These are phyloP conservation scores for Rubroshorea leprosula DNA, from an alignment of 345 rosid species.

Conservation along the genomic window DNA sequence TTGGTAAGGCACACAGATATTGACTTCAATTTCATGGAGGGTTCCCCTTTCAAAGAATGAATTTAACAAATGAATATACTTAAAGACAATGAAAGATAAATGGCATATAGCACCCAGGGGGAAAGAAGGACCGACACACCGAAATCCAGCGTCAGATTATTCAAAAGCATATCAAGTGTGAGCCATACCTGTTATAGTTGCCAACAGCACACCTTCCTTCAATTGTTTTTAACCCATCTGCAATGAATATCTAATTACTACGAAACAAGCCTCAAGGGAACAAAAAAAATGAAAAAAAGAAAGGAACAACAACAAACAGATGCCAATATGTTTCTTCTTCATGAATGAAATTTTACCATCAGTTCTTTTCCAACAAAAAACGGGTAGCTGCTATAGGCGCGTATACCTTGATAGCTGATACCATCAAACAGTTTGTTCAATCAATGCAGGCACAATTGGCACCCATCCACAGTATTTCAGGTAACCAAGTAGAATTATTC, in stretches of 20 bases:
- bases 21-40: too few relatives aligned
- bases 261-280: constrained; percentile 3
- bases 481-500: too few relatives aligned
- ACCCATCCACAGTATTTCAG: background rate
- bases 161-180: background rate
- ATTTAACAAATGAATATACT: background rate
- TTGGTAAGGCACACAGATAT: too few relatives aligned
- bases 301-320: background rate
- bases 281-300: too few relatives aligned
- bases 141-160: background rate
- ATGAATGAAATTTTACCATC: background rate
- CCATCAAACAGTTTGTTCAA: too few relatives aligned
- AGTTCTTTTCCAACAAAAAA: too few relatives aligned
- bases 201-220: constrained; percentile 86
- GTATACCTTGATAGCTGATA: too few relatives aligned
- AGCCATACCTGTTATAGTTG: constrained; percentile 47
- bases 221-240: constrained; percentile 66
- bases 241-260: constrained; percentile 13
- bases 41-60: too few relatives aligned
- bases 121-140: background rate
- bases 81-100: background rate
- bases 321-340: background rate
- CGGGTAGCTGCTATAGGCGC: too few relatives aligned
- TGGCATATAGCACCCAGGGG: background rate
- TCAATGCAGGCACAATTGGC: background rate